phyloP scores from a whole-genome alignment of 179 eudicot genomes.

The Monotropa hypopitys region DNA sequence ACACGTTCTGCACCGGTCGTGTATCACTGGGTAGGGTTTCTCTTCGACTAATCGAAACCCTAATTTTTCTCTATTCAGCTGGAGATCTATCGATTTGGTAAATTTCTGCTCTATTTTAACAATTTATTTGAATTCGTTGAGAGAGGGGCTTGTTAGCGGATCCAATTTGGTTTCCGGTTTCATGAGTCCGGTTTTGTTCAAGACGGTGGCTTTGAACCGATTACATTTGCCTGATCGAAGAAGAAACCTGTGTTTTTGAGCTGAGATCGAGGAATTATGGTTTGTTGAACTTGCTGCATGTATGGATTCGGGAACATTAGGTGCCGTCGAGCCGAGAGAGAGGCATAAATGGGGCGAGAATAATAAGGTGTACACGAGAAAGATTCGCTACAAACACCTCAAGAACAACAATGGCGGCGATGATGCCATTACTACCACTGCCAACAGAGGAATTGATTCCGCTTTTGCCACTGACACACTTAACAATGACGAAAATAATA shows the following conservation, averaged over 20 bases:
- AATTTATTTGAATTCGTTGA: not conserved
- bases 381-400: conserved; percentile 11
- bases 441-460: not conserved
- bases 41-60: conserved; percentile 16
- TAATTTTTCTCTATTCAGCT: conserved; percentile 3
- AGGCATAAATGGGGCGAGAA: conserved; percentile 35
- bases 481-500: not conserved
- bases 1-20: not conserved
- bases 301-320: conserved; percentile 54
- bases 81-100: conserved; percentile 6
- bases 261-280: conserved; percentile 1
- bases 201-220: not conserved
- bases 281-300: conserved; percentile 20
- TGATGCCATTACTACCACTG: not conserved
- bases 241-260: conserved; percentile 18
- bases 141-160: not conserved
- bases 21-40: conserved; percentile 21
- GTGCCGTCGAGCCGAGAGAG: conserved; percentile 28
- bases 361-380: conserved; percentile 47
- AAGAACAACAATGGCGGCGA: conserved; percentile 1
- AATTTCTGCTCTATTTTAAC: not conserved
- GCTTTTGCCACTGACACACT: not conserved
- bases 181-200: not conserved
- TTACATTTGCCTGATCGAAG: conserved; percentile 7
- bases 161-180: not conserved